phyloP scores from a whole-genome alignment of 2,329 filamentous ascomycete species.

The Erysiphe pulchra region DNA sequence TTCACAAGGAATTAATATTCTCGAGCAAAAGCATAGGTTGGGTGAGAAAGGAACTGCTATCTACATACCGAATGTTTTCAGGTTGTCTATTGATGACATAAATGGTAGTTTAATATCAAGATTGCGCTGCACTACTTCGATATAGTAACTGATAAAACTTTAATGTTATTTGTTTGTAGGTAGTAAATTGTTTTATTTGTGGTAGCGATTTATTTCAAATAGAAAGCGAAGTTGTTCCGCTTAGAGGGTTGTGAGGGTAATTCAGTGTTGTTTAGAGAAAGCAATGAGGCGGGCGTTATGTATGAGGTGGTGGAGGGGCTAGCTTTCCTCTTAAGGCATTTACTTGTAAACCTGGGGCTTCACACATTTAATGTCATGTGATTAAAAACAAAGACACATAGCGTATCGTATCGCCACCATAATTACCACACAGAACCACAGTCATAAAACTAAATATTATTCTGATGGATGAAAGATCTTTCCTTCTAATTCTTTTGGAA shows the following conservation, averaged over 20 bases:
- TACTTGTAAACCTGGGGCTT: too few species aligned
- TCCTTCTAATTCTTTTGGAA: too few species aligned
- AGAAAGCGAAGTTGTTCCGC: neutral
- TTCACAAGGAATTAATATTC: neutral
- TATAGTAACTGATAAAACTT: neutral
- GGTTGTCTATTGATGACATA: constrained; percentile 79
- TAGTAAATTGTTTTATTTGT: neutral
- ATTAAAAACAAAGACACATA: too few species aligned
- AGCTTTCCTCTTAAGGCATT: too few species aligned
- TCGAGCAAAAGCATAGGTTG: neutral
- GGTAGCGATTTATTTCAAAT: neutral
- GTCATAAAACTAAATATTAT: too few species aligned
- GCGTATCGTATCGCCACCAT: too few species aligned
- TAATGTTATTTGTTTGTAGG: neutral
- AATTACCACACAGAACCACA: too few species aligned
- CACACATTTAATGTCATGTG: too few species aligned
- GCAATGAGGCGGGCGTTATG: neutral
- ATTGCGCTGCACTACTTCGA: neutral
- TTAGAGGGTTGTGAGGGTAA: neutral
- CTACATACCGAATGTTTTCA: constrained; percentile 70
- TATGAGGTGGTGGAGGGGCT: neutral
- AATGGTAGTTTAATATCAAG: constrained; percentile 1
- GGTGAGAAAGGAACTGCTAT: neutral
- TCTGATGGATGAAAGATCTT: too few species aligned
- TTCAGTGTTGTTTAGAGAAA: neutral